Conservation (phyloP, 129 eudicot species). For the Artemisia tridentata region DNA sequence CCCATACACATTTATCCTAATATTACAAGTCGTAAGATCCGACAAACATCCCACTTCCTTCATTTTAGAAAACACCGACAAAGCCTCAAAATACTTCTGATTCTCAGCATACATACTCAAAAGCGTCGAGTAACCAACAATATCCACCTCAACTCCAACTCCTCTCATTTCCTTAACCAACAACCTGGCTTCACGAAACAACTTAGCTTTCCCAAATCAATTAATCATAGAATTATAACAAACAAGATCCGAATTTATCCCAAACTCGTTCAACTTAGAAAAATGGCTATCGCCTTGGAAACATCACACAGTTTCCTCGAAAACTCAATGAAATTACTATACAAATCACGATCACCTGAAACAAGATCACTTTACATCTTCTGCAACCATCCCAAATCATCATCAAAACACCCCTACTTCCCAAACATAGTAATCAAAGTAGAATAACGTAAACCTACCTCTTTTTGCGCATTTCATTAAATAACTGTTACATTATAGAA, state of each 20-base stretch:
- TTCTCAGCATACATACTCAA: slow-evolving; percentile 71
- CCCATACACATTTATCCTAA: slow-evolving; percentile 92
- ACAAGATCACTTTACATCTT: slow-evolving; percentile 87
- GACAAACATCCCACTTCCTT: slow-evolving; percentile 49
- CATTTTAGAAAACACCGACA: slow-evolving; percentile 79
- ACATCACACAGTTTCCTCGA: slow-evolving; percentile 77
- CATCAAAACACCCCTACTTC: slow-evolving; percentile 80
- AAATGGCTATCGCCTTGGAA: slow-evolving; percentile 81
- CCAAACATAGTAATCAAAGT: slow-evolving; percentile 84
- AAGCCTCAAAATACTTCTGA: slow-evolving; percentile 67
- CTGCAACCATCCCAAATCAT: slow-evolving; percentile 82
- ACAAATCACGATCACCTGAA: slow-evolving; percentile 76
- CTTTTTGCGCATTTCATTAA: slow-evolving; percentile 86
- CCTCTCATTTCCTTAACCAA: slow-evolving; percentile 65
- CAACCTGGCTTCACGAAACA: slow-evolving; percentile 64
- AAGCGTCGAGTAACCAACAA: slow-evolving; percentile 76
- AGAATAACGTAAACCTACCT: slow-evolving; percentile 76
- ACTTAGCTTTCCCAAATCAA: slow-evolving; percentile 83
- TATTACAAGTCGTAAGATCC: slow-evolving; percentile 82
- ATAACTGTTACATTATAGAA: slow-evolving; percentile 31
- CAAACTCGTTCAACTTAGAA: slow-evolving; percentile 63
- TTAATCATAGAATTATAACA: slow-evolving; percentile 86
- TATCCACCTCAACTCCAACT: slow-evolving; percentile 62
- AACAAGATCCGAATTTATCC: slow-evolving; percentile 72
- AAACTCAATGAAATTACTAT: slow-evolving; percentile 84